Evolutionary conservation across 2,329 filamentous ascomycete species (phyloP).

Genomic region (Trichoderma sp.): DNA sequence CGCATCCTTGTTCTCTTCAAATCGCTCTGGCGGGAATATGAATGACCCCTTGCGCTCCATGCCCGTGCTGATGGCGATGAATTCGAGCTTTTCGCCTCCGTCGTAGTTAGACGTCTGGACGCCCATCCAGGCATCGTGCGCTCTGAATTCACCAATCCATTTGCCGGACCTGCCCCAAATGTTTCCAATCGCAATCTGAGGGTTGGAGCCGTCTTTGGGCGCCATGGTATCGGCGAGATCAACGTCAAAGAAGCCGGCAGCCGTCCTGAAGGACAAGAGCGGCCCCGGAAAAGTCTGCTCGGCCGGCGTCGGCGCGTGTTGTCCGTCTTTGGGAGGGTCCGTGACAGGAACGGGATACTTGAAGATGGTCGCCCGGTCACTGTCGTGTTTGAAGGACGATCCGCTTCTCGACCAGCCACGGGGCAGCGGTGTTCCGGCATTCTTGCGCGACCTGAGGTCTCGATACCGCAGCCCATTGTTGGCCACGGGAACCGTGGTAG

Average conservation of each 20-base stretch:
- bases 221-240: constrained; percentile 44
- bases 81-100: constrained; percentile 49
- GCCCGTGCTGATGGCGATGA: constrained; percentile 47
- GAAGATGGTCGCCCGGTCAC: constrained; percentile 45
- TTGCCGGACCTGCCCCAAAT: constrained; percentile 43
- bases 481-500: constrained; percentile 40
- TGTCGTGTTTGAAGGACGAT: constrained; percentile 45
- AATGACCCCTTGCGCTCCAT: constrained; percentile 48
- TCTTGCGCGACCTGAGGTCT: constrained; percentile 43
- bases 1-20: constrained; percentile 46
- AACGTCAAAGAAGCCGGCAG: constrained; percentile 45
- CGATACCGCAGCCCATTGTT: constrained; percentile 46
- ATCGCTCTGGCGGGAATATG: constrained; percentile 45
- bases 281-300: constrained; percentile 44
- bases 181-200: constrained; percentile 48
- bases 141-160: constrained; percentile 48
- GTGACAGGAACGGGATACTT: constrained; percentile 48
- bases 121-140: constrained; percentile 51
- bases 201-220: constrained; percentile 42
- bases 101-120: constrained; percentile 51
- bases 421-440: constrained; percentile 39
- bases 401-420: constrained; percentile 46
- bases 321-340: constrained; percentile 38
- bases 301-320: constrained; percentile 37
- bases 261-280: constrained; percentile 46